These are phyloP conservation scores for Aspergillus sp. DNA, from an alignment of 2,329 filamentous ascomycete genomes.

Conservation along the genomic window DNA sequence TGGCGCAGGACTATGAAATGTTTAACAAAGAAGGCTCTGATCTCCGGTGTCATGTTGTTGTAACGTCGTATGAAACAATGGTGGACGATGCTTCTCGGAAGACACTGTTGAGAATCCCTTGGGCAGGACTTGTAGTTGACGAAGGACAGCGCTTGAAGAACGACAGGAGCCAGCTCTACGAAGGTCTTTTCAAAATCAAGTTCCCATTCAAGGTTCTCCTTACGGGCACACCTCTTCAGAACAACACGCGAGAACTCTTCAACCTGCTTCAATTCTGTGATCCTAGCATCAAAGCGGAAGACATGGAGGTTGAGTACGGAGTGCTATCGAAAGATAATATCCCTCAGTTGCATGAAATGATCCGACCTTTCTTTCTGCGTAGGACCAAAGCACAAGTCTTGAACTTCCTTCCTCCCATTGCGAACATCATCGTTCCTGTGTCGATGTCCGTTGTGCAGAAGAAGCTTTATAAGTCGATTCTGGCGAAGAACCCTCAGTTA, in stretches of 20 bases:
- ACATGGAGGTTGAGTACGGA: slow-evolving; percentile 67
- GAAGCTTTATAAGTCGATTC: slow-evolving; percentile 87
- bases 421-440: slow-evolving; percentile 91
- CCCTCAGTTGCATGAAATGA: slow-evolving; percentile 70
- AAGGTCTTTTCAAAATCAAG: slow-evolving; percentile 62
- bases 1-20: slow-evolving; percentile 77
- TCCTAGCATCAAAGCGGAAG: slow-evolving; percentile 59
- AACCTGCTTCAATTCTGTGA: slow-evolving; percentile 96
- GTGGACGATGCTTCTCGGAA: slow-evolving; percentile 61
- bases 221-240: slow-evolving; percentile 72
- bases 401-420: slow-evolving; percentile 85
- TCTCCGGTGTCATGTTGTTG: slow-evolving; percentile 81
- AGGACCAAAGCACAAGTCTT: slow-evolving; percentile 87
- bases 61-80: slow-evolving; percentile 91
- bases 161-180: slow-evolving; percentile 76
- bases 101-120: slow-evolving; percentile 65
- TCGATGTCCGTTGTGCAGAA: slow-evolving; percentile 92
- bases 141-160: slow-evolving; percentile 96
- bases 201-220: slow-evolving; percentile 79
- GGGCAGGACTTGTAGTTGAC: slow-evolving; percentile 85
- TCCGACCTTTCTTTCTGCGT: slow-evolving; percentile 63
- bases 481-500: slow-evolving; percentile 81
- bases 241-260: slow-evolving; percentile 90
- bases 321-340: slow-evolving; percentile 80
- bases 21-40: slow-evolving; percentile 59